Evolutionary conservation across 2,329 filamentous ascomycete species (phyloP), one percentile per base, ranked within the genome.

Genomic region (Aspergillus bombycis): DNA sequence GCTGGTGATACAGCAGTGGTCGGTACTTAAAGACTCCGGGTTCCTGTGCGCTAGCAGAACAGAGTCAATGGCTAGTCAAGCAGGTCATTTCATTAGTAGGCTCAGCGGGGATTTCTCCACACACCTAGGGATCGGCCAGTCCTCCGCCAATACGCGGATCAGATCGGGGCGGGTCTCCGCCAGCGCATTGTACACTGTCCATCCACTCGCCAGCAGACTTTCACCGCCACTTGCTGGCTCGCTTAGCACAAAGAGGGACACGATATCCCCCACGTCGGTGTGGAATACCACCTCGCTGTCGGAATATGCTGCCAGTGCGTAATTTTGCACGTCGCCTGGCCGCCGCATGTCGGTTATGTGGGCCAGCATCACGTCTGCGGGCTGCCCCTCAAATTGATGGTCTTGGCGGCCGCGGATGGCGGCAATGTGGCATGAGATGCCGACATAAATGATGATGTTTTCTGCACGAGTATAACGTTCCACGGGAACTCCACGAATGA

Each of bases 141-240:
- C 34, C 14, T 36, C 34, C 16, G 34, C 34, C 5, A 36, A 36
- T 3, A 36, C 34, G 34, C 14, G 34, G 34, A 36, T 14, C 16
- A 36, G 34, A 36, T 36, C 34, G 2, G 34, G 34, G 14, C 14
- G 34, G 34, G 2, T 62, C 43, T 38, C 71, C 0, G 81, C 83
- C 6, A 86, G 71, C 56, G 84, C 79, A 62, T 86, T 84, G 69
- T 85, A 84, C 0, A 85, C 76, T 32, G 73, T 76, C 79, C 80
- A 83, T 28, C 74, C 80, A 67, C 80, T 82, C 7, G 82, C 82
- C 62, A 81, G 77, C 72, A 85, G 77, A 64, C 80, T 83, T 54
- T 80, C 70, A 0, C 84, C 84, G 4, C 84, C 84, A 30, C 77
- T 67, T 1, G 76, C 77, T 1, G 83, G 80, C 19, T 75, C 75